Base-by-base conservation (phyloP, 768 basidiomycete species). In the Leucosporidium creatinivorum region DNA sequence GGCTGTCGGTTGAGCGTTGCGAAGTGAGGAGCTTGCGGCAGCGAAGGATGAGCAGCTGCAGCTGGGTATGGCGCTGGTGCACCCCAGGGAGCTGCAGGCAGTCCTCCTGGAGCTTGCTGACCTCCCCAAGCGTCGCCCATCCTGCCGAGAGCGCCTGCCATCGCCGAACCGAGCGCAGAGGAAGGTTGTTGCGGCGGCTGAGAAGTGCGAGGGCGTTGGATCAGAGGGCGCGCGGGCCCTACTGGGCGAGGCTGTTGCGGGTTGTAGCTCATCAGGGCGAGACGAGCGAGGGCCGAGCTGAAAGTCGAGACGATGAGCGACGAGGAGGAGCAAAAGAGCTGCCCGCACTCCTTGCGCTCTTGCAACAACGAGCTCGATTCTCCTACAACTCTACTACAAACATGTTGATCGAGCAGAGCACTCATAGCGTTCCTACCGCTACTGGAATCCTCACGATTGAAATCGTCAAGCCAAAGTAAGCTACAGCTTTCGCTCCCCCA, bases 341-440 rank as follows among this genome's bases (percentile, higher is more conserved):
- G 50, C 23, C 4, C 28, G 26, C 25, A 4, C 66, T 30, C 50
- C 57, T 39, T 30, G 23, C n/a, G 21, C 63, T 36, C 59, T 57
- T 61, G 62, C 48, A 28, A 8, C 50, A 25, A 23, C 50, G 50
- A 51, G 18, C 30, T 56, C 50, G 5, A n/a, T 8, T n/a, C 7
- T 26, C 51, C 21, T n/a, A n/a, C n/a, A n/a, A 13, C 50, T 51
- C 8, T n/a, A 23, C 30, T 54, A n/a, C 55, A 64, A 31, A 6
- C 15, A 73, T 81, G 80, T 73, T 80, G 49, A 78, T 81, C 75
- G 77, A 79, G 58, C 73, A 77, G 31, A 76, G 76, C 23, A 74
- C 78, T 68, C 63, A 67, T 15, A 77, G 77, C 62, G 75, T 81
- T 10, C 67, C 74, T 28, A 80, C 79, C 12, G 33, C 57, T 54